Evolutionary conservation across 1,139 yeast genomes (phyloP).

Genomic region (Kazachstania sp.): DNA sequence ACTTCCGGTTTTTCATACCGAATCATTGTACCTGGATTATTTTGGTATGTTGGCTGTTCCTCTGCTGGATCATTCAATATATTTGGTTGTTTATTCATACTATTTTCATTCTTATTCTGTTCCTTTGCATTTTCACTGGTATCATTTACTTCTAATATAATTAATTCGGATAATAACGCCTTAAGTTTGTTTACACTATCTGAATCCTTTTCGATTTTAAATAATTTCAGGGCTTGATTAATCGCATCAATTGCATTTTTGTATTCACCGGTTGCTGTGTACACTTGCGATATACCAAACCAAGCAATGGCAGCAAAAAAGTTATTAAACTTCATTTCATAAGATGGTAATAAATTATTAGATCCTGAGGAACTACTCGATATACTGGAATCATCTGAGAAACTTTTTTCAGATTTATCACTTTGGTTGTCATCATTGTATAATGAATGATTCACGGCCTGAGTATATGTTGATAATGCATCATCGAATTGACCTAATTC

Average conservation of each 20-base stretch:
- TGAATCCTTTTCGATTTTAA: slow-evolving; percentile 13
- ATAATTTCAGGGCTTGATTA: slow-evolving; percentile 15
- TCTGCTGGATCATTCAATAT: background rate
- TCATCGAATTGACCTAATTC: slow-evolving; percentile 54
- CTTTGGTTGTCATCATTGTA: slow-evolving; percentile 4
- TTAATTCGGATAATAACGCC: slow-evolving; percentile 2
- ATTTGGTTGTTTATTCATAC: too few species aligned
- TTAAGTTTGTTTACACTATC: slow-evolving; percentile 12
- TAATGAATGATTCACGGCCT: slow-evolving; percentile 34
- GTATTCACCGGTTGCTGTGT: slow-evolving; percentile 15
- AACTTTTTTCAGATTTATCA: background rate
- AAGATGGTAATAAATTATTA: background rate
- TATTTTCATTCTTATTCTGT: background rate
- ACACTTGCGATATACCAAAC: slow-evolving; percentile 27
- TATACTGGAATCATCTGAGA: slow-evolving; percentile 1
- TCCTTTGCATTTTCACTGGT: background rate
- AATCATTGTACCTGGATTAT: background rate
- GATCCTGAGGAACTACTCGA: background rate
- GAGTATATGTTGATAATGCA: slow-evolving; percentile 59
- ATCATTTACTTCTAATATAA: slow-evolving; percentile 3
- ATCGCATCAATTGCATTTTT: slow-evolving; percentile 19
- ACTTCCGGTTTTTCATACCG: slow-evolving; percentile 16
- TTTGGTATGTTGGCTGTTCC: background rate
- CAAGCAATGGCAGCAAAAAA: slow-evolving; percentile 22
- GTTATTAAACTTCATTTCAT: slow-evolving; percentile 10